phyloP scores from a whole-genome alignment of 2,329 filamentous ascomycete species.

The Penicillium sp. region DNA sequence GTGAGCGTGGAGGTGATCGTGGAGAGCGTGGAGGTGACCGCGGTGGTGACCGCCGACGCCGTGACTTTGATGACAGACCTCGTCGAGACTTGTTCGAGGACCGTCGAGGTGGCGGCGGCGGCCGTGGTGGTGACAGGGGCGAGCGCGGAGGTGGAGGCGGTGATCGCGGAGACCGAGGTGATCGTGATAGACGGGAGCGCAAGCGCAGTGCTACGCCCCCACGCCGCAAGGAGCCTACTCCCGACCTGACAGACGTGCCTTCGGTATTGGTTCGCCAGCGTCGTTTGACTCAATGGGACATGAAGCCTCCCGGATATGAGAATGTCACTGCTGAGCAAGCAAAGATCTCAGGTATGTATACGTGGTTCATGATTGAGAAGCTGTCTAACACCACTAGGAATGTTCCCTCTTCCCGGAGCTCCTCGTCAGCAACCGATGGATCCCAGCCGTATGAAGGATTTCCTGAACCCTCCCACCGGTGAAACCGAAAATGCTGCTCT shows the following conservation, averaged over 20 bases:
- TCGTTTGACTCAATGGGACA: constrained; percentile 97
- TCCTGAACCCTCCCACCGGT: constrained; percentile 86
- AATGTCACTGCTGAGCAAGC: constrained; percentile 98
- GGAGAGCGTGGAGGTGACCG: constrained; percentile 52
- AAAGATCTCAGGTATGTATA: constrained; percentile 73
- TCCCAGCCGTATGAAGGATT: constrained; percentile 86
- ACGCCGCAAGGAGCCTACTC: constrained; percentile 91
- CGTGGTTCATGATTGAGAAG: neutral
- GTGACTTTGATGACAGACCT: constrained; percentile 64
- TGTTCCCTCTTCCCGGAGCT: constrained; percentile 97
- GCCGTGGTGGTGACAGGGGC: constrained; percentile 8
- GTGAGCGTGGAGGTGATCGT: constrained; percentile 14
- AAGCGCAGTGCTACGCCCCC: constrained; percentile 78
- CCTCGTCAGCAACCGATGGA: constrained; percentile 96
- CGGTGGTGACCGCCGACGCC: constrained; percentile 56
- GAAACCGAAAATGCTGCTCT: constrained; percentile 72
- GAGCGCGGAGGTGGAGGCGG: constrained; percentile 38
- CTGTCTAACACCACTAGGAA: constrained; percentile 53
- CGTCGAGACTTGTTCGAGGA: constrained; percentile 65
- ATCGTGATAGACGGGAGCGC: constrained; percentile 53
- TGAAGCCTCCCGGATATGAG: constrained; percentile 97
- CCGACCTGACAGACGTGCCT: constrained; percentile 85
- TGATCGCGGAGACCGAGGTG: constrained; percentile 18
- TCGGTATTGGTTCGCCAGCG: constrained; percentile 83
- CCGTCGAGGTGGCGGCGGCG: constrained; percentile 48